These are phyloP conservation scores for Dissophora globulifera DNA, from an alignment of 192 early-diverging fungal genomes.

Conservation along the genomic window DNA sequence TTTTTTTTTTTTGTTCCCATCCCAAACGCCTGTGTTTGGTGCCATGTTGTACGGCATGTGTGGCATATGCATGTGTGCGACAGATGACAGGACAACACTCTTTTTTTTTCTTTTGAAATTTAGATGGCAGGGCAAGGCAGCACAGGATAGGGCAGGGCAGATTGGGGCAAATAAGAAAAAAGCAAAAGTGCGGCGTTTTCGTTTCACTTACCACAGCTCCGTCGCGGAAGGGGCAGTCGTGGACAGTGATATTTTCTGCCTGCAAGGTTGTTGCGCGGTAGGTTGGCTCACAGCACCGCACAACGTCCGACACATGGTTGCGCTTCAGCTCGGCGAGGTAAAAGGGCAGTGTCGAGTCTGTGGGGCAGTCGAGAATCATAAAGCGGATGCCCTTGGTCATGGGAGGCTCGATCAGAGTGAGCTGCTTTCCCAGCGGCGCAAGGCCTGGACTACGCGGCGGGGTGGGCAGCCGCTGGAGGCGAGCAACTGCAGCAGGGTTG, in stretches of 20 bases:
- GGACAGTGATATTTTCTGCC: constrained; percentile 75
- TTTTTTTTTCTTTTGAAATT: no score
- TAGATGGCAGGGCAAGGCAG: background rate
- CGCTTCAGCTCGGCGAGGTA: constrained; percentile 80
- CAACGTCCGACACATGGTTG: constrained; percentile 84
- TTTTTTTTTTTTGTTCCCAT: no score
- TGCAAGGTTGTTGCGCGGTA: constrained; percentile 73
- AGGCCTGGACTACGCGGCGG: constrained; percentile 48
- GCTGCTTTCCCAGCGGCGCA: constrained; percentile 66
- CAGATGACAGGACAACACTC: no score
- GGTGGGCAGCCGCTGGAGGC: constrained; percentile 42
- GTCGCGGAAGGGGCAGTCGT: constrained; percentile 91
- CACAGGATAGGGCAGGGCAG: background rate
- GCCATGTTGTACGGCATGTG: no score
- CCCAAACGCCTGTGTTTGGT: no score
- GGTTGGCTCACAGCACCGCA: constrained; percentile 93
- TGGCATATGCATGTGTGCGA: no score
- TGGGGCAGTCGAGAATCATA: constrained; percentile 94
- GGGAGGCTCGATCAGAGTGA: constrained; percentile 71
- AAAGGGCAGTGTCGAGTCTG: constrained; percentile 77
- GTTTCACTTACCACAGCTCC: constrained; percentile 80
- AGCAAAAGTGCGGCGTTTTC: background rate
- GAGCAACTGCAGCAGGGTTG: constrained; percentile 20
- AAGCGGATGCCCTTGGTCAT: constrained; percentile 75
- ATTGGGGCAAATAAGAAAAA: background rate